Base-by-base conservation (phyloP, 2,329 filamentous ascomycete species). In the Trichophyton rubrum region DNA sequence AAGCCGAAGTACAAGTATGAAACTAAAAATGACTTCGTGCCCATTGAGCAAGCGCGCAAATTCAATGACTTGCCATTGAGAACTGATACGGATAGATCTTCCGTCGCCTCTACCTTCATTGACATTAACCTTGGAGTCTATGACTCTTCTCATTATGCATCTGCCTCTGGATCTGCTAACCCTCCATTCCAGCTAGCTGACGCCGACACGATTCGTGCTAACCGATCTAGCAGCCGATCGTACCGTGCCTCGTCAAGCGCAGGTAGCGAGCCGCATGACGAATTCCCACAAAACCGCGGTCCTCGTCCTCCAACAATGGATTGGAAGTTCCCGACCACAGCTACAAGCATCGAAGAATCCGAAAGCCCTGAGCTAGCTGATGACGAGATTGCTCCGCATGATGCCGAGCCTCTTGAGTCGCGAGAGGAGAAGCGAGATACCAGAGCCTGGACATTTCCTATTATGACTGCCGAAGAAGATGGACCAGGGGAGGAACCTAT, bases 1-100 rank as follows among this genome's bases (percentile, higher is more conserved):
- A 77, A 76, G 59, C 78, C 78, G 5, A 80, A 78, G n/a, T 85
- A 85, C 67, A 78, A 77, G 60, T 82, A 83, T 66, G 80, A 81
- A 64, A 78, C 76, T 6, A 75, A 81, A 56, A 78, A 78, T 53
- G 75, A 76, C 66, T 77, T 79, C 62, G 71, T 78, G 3, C 76
- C 76, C 0, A 69, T 78, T 24, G 70, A 77, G 63, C 65, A 70
- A 9, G 69, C 68, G 65, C 76, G 77, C 24, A 66, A 68, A 1
- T 71, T 73, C n/a, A 82, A 81, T 1, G 82, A 85, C 67, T 73
- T 85, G 3, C 80, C 82, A 6, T 75, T 78, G 20, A 72, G 77
- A 60, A 73, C 71, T 1, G 73, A 74, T n/a, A 75, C 74, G 15
- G 74, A 77, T 63, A 72, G 75, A 13, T 78, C 74, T 4, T 78